Percentiles rank a stretch among this genome's conserved stretches.
Evolutionary conservation across 257 asterid species (phyloP).

Genomic region (Ajuga chamaepitys): DNA sequence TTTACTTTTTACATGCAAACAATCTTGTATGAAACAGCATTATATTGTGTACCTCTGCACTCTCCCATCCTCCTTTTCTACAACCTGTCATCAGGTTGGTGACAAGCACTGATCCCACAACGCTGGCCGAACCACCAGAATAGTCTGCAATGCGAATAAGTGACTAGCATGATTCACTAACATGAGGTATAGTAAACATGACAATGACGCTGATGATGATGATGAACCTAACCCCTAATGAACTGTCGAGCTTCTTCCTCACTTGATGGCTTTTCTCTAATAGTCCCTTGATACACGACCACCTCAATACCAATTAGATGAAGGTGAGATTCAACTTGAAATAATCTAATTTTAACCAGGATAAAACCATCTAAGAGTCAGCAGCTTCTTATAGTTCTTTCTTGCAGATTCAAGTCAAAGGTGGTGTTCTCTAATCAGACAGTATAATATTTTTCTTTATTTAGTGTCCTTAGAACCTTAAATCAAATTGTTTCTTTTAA

Average conservation of each 20-base stretch:
- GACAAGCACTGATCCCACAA: slow-evolving; percentile 74
- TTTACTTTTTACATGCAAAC: too few species aligned
- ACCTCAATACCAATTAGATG: slow-evolving; percentile 59
- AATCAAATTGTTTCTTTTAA: background rate
- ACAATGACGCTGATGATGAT: background rate
- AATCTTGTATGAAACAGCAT: background rate
- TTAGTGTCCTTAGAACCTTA: background rate
- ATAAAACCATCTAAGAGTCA: background rate
- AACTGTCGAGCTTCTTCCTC: slow-evolving; percentile 71
- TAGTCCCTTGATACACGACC: slow-evolving; percentile 68
- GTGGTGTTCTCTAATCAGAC: background rate
- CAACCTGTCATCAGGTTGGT: slow-evolving; percentile 63
- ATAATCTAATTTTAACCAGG: background rate
- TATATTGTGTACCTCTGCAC: slow-evolving; percentile 55
- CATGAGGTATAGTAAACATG: background rate
- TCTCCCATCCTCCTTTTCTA: slow-evolving; percentile 74
- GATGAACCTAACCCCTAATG: slow-evolving; percentile 64
- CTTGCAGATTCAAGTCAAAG: background rate
- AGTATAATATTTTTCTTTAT: background rate
- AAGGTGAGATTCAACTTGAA: slow-evolving; percentile 29
- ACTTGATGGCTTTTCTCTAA: slow-evolving; percentile 75
- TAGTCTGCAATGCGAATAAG: slow-evolving; percentile 38
- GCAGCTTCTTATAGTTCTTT: background rate
- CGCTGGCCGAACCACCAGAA: slow-evolving; percentile 71
- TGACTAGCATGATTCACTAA: background rate